phyloP scores from a whole-genome alignment of 140 eudicot species.

The Anethum foeniculum region DNA sequence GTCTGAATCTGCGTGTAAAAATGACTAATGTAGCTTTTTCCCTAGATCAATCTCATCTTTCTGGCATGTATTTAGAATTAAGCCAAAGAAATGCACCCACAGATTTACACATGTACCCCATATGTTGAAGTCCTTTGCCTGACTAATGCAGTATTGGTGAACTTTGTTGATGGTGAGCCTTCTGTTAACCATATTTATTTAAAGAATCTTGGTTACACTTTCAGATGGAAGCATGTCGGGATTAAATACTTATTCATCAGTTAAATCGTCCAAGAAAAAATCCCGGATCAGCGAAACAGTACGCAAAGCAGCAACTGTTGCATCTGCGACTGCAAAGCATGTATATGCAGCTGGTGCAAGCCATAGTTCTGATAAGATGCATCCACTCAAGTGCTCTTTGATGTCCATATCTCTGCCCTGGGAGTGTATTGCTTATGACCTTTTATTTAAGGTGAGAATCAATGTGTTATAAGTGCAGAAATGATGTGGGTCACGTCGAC shows the following conservation, averaged over 20 bases:
- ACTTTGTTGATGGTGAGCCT: not conserved
- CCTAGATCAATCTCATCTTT: not conserved
- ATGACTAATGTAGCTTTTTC: not conserved
- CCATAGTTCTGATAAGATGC: conserved; percentile 50
- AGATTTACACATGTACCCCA: not conserved
- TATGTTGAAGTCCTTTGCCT: not conserved
- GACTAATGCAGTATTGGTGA: not conserved
- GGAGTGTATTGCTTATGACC: conserved; percentile 86
- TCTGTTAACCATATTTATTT: not conserved
- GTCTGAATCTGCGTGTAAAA: not conserved
- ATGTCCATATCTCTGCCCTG: conserved; percentile 93
- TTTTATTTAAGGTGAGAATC: conserved; percentile 65
- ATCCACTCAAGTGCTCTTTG: conserved; percentile 81
- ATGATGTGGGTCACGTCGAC: not conserved
- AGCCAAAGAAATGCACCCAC: not conserved
- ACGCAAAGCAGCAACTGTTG: conserved; percentile 77
- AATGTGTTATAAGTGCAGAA: not conserved
- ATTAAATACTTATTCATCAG: conserved; percentile 48
- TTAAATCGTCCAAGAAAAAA: conserved; percentile 43
- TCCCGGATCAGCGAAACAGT: conserved; percentile 58
- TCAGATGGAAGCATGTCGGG: conserved; percentile 73
- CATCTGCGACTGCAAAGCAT: conserved; percentile 79
- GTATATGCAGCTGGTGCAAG: conserved; percentile 53
- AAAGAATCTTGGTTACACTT: conserved; percentile 8
- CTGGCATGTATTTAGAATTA: not conserved